Conservation (phyloP, 768 basidiomycete genomes). For the Lentinula detonsa region DNA sequence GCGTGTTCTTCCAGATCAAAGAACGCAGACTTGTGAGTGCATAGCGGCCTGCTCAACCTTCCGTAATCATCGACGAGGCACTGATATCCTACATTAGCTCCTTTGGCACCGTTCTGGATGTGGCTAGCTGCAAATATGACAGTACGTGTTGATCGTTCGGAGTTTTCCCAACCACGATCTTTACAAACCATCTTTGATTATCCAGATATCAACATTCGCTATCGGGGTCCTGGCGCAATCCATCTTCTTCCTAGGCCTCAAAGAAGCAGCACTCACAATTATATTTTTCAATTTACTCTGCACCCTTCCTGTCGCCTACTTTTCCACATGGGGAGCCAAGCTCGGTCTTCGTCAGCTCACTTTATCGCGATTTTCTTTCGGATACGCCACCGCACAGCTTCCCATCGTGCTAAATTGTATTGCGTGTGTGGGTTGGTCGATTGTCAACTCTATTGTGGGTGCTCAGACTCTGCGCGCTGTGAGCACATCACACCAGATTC, state of each 20-base stretch:
- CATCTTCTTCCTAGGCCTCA: background rate
- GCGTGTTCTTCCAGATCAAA: background rate
- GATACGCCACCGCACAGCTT: background rate
- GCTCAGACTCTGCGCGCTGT: slow-evolving; percentile 32
- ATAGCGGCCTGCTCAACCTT: background rate
- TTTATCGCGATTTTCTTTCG: slow-evolving; percentile 21
- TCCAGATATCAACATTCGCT: slow-evolving; percentile 1
- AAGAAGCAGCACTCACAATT: background rate
- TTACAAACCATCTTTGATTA: background rate
- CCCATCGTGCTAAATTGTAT: background rate
- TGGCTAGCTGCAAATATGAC: slow-evolving; percentile 5
- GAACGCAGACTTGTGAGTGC: slow-evolving; percentile 2
- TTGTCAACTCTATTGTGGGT: slow-evolving; percentile 57
- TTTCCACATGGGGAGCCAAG: slow-evolving; percentile 48
- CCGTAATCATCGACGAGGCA: background rate
- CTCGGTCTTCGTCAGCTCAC: slow-evolving; percentile 61
- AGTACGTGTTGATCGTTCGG: background rate
- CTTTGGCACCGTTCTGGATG: slow-evolving; percentile 6
- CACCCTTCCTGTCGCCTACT: background rate
- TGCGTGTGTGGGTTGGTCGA: slow-evolving; percentile 50
- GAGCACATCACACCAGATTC: slow-evolving; percentile 2
- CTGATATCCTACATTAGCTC: background rate
- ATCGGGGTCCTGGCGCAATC: background rate
- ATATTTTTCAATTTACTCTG: slow-evolving; percentile 1
- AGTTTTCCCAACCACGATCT: background rate